These are phyloP conservation scores for Plasmodium reichenowi DNA, from an alignment of 169 alveolate species.

Conservation along the genomic window DNA sequence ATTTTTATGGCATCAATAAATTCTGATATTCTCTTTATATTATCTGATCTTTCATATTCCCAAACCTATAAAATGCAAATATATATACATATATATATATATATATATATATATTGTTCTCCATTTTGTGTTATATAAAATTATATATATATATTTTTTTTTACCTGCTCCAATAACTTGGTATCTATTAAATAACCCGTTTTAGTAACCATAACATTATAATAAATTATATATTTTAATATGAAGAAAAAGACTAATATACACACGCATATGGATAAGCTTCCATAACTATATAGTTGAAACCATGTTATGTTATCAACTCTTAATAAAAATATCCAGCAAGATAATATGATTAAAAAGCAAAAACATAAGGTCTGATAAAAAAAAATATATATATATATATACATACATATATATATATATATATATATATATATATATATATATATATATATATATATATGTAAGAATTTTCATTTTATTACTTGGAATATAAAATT, in stretches of 20 bases:
- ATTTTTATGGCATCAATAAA: conserved; percentile 76
- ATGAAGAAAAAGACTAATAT: conserved; percentile 70
- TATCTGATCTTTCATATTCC: conserved; percentile 76
- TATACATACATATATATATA: background rate
- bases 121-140: background rate
- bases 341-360: conserved; percentile 77
- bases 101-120: conserved; percentile 1
- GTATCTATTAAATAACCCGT: conserved; percentile 82
- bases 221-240: conserved; percentile 74
- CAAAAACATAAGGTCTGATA: conserved; percentile 71
- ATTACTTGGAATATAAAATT: conserved; percentile 76
- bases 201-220: conserved; percentile 74
- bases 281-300: conserved; percentile 77
- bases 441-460: background rate
- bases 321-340: conserved; percentile 79
- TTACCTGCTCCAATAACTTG: conserved; percentile 80
- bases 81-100: background rate
- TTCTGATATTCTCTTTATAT: conserved; percentile 74
- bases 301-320: conserved; percentile 82
- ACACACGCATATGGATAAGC: conserved; percentile 61
- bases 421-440: background rate
- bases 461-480: background rate
- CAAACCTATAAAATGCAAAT: conserved; percentile 54
- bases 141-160: background rate
- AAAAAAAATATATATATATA: background rate